Conservation (phyloP, 1,284 basidiomycete genomes). For the Prillingera fragicola region DNA sequence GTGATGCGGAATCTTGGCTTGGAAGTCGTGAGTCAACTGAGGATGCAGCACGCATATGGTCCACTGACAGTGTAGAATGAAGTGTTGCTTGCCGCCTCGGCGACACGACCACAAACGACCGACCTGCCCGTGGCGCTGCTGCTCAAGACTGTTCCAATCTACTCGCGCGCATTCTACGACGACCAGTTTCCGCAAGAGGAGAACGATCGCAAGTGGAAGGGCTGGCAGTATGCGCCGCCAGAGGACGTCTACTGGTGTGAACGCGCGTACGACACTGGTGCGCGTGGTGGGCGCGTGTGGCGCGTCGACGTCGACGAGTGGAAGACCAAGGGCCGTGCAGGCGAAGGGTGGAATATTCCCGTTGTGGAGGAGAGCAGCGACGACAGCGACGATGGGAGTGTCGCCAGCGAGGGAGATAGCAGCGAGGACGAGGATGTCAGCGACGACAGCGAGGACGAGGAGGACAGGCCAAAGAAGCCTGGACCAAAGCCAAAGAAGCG, state of each 20-base stretch:
- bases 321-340: conserved; percentile 32
- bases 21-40: conserved; percentile 39
- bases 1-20: conserved; percentile 44
- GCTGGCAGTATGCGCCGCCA: conserved; percentile 31
- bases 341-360: conserved; percentile 28
- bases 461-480: conserved; percentile 6
- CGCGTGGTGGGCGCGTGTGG: conserved; percentile 40
- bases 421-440: conserved; percentile 18
- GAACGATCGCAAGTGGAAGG: conserved; percentile 31
- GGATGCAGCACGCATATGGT: no score
- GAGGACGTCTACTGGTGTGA: conserved; percentile 43
- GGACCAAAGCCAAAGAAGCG: conserved; percentile 9
- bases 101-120: conserved; percentile 29
- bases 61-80: conserved; percentile 33
- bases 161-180: conserved; percentile 31
- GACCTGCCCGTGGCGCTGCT: conserved; percentile 31
- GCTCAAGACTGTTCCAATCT: conserved; percentile 34
- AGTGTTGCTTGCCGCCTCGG: conserved; percentile 39
- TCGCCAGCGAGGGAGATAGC: conserved; percentile 8
- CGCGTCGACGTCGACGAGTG: conserved; percentile 42
- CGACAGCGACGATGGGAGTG: conserved; percentile 12
- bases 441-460: conserved; percentile 5
- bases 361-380: conserved; percentile 8
- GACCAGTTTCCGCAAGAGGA: conserved; percentile 29
- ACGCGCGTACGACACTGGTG: conserved; percentile 44